phyloP scores from a whole-genome alignment of 495 filamentous ascomycete species.

The Delitschia confertaspora region DNA sequence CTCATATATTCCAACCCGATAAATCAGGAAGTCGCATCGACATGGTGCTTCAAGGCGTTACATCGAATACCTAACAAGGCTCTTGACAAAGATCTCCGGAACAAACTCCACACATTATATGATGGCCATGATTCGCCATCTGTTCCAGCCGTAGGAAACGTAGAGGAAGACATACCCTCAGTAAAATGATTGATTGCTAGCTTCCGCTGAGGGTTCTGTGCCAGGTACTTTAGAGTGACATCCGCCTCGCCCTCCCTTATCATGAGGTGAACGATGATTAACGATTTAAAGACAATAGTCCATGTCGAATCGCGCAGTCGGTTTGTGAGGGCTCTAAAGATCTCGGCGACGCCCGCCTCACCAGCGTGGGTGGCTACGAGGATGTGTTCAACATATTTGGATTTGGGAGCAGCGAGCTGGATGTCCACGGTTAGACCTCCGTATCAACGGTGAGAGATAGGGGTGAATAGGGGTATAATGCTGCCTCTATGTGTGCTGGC shows the following conservation, averaged over 20 bases:
- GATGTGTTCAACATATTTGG: conserved; percentile 99
- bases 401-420: conserved; percentile 91
- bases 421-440: conserved; percentile 5
- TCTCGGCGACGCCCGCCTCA: conserved; percentile 90
- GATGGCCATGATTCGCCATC: too few species aligned
- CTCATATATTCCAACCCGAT: too few species aligned
- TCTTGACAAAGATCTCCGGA: too few species aligned
- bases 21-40: too few species aligned
- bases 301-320: conserved; percentile 91
- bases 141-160: too few species aligned
- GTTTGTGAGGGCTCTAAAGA: conserved; percentile 84
- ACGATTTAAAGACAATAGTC: conserved; percentile 91
- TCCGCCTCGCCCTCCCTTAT: conserved; percentile 89
- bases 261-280: conserved; percentile 96
- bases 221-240: conserved; percentile 75
- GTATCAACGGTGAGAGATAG: not conserved
- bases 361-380: conserved; percentile 90
- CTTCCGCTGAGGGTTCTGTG: conserved; percentile 65
- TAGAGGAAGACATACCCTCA: conserved; percentile 58
- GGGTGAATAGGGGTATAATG: not conserved
- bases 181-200: conserved; percentile 85
- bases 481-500: conserved; percentile 1
- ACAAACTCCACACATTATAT: too few species aligned
- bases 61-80: too few species aligned
- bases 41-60: too few species aligned